Base-by-base conservation (phyloP, 225 moss, liverwort and hornwort species). In the Thuidium tamariscinum region DNA sequence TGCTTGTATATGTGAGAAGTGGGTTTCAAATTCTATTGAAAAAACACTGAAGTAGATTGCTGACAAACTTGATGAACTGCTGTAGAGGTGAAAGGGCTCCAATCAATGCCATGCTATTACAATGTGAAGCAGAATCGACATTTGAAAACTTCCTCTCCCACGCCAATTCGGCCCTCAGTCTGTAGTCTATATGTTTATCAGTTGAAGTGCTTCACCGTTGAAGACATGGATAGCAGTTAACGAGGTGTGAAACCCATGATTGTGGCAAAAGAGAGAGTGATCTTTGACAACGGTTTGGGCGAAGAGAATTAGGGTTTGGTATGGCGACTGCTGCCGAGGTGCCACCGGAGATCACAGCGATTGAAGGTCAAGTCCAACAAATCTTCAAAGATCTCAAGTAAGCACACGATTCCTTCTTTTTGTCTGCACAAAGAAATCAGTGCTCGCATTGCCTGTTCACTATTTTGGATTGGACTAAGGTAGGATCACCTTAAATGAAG, bases 371-470 rank as follows among this genome's bases (percentile, higher is more conserved):
- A 86, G 51, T 91, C 4, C 91, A 86, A 64, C 39, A 64, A 57
- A 86, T 87, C 59, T 89, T 93, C 79, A 89, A 91, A 75, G 88
- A 55, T 48, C 93, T 93, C 57, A 88, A 89, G 93, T 91, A 88
- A 77, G 84, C 36, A 83, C 5, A 36, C 13, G 4, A 72, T 82
- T 77, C 29, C 42, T 41, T 18, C 55, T 27, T 29, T n/a, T 44
- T 18, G 11, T 86, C 10, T 80, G 69, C 13, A 42, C 32, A 44
- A 79, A 32, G 20, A 74, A 74, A 74, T 52, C 37, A 64, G 55
- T 44, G 59, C 37, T 56, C 7, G 17, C 46, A 83, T 29, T 34
- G 25, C 7, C 10, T 62, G 19, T 23, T 41, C 23, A 26, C 17
- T 74, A 16, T 26, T 77, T 67, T 6, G 23, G 23, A 61, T 83